Evolutionary conservation across 805 yeast species (phyloP).

Genomic region (Clavispora carvajalis): DNA sequence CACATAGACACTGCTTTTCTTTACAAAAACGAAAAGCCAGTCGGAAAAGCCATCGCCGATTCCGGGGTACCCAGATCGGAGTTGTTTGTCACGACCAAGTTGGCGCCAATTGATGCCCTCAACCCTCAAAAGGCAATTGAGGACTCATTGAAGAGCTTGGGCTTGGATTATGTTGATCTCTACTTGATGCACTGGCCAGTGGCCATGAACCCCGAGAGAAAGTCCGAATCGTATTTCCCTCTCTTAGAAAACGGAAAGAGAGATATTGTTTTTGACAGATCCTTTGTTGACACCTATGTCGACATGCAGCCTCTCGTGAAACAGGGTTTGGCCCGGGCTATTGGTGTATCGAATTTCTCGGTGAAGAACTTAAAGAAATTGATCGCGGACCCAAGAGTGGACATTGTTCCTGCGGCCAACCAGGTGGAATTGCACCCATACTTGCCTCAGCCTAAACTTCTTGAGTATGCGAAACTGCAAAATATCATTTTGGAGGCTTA

Average conservation of each 20-base stretch:
- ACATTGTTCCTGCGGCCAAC: conserved; percentile 59
- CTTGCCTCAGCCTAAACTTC: conserved; percentile 58
- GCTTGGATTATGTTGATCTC: conserved; percentile 72
- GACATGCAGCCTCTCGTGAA: conserved; percentile 52
- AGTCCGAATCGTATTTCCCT: conserved; percentile 31
- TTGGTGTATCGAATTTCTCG: conserved; percentile 77
- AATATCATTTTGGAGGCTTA: conserved; percentile 66
- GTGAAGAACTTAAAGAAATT: conserved; percentile 46
- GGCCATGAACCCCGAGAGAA: conserved; percentile 39
- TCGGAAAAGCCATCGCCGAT: conserved; percentile 13
- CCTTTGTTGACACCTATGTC: conserved; percentile 56
- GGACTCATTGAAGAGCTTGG: conserved; percentile 55
- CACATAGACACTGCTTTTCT: conserved; percentile 15
- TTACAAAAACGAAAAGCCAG: conserved; percentile 13
- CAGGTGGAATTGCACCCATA: conserved; percentile 77
- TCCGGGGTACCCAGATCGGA: conserved; percentile 46
- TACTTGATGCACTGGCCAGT: conserved; percentile 84
- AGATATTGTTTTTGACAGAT: conserved; percentile 27
- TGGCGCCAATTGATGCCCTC: conserved; percentile 53
- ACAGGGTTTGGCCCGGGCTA: conserved; percentile 51
- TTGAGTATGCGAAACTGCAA: conserved; percentile 46
- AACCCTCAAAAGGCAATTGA: conserved; percentile 51
- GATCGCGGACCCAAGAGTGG: conserved; percentile 43
- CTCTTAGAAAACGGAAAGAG: conserved; percentile 31
- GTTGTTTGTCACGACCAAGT: conserved; percentile 66